Base-by-base conservation (phyloP, 140 eudicot species). In the Oenanthe javanica region DNA sequence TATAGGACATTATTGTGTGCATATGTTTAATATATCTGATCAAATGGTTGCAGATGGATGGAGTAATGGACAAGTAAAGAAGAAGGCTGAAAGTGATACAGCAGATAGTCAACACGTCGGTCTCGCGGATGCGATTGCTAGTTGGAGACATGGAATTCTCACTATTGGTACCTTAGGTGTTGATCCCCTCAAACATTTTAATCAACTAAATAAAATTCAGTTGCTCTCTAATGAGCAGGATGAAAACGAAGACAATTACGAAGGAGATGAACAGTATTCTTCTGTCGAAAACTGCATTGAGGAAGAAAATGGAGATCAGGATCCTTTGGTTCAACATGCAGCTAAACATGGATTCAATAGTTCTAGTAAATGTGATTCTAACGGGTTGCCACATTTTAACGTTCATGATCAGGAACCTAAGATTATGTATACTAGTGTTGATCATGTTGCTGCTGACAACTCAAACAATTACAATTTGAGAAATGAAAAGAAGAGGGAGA, bases 81-180 rank as follows among this genome's bases (percentile, higher is more conserved):
- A 84, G 76, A 63, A 66, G 43, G 76, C 42, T 40, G 74, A 78
- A 11, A 10, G 27, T 25, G 70, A 82, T 21, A 80, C 67, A 4
- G 77, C 85, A 23, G 88, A 85, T 43, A 46, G 14, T 79, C 86
- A 78, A 71, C 78, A 77, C 59, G 89, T 36, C 4, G 72, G 51
- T 5, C 75, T 79, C 14, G 87, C 83, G 46, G 63, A 83, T 61
- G 82, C 82, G 38, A 70, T 89, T 69, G 86, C 83, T n/a, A 84
- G 87, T 54, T 91, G 96, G 93, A 85, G 77, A 42, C 92, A 87
- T 43, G 93, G 91, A 38, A 81, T 91, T 78, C 83, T 91, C 12
- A 77, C 92, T 61, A 91, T 91, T 79, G 94, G 97, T 45, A 91
- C 97, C 71, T 84, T 91, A 6, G 93, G 92, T 59, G 74, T 86